Conservation (phyloP, 352 stramenopile genomes). For the Globisporangium nunn region DNA sequence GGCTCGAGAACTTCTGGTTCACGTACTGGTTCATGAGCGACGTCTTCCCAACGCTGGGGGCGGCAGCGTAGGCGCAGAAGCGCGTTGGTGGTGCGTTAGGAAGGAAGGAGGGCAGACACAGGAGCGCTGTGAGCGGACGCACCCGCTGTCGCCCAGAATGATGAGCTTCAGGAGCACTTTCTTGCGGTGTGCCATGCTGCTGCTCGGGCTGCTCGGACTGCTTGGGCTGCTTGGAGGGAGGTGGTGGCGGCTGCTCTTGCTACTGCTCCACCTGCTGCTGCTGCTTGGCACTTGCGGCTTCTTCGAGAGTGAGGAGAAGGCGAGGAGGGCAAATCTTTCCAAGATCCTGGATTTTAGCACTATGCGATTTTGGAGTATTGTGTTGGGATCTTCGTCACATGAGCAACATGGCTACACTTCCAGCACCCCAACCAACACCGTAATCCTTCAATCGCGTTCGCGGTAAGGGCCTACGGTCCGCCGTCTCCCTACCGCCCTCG, state of each 20-base stretch:
- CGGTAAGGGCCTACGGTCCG: too few relatives aligned
- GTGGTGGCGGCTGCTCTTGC: background rate
- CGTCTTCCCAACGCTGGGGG: conserved; percentile 95
- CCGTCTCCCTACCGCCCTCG: too few relatives aligned
- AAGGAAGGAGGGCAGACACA: background rate
- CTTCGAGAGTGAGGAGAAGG: background rate
- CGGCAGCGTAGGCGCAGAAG: too few relatives aligned
- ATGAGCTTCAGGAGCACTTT: conserved; percentile 98
- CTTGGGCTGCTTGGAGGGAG: background rate
- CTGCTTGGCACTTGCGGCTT: background rate
- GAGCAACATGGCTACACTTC: too few relatives aligned
- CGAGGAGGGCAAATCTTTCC: background rate
- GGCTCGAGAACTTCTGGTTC: conserved; percentile 97
- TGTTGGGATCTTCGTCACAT: too few relatives aligned
- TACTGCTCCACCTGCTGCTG: background rate
- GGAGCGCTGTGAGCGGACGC: conserved; percentile 16
- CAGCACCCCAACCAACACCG: too few relatives aligned
- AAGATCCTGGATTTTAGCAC: background rate
- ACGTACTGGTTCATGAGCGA: conserved; percentile 99
- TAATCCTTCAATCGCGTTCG: too few relatives aligned
- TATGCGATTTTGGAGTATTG: background rate
- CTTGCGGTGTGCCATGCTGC: conserved; percentile 84
- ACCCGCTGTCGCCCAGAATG: conserved; percentile 97
- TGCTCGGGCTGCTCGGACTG: too few relatives aligned
- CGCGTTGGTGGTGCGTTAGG: background rate